Conservation (phyloP, 768 basidiomycete genomes). For the Lactifluus pinguis region DNA sequence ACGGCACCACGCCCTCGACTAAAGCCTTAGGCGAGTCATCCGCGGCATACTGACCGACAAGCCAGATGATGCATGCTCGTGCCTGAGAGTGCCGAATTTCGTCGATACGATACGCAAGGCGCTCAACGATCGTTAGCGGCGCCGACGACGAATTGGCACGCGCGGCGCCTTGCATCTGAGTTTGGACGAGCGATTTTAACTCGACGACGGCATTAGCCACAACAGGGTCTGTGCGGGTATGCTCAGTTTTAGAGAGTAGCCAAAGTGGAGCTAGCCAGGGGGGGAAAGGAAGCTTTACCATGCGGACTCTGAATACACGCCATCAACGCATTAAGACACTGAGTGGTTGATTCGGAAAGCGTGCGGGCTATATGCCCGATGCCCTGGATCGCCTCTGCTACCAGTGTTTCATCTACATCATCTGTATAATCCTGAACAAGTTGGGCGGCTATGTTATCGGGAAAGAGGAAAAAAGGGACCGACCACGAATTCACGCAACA, state of each 20-base stretch:
- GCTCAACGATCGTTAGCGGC: constrained; percentile 63
- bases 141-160: constrained; percentile 17
- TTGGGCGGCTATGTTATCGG: neutral
- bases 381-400: constrained; percentile 64
- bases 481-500: constrained; percentile 82
- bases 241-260: neutral
- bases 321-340: constrained; percentile 71
- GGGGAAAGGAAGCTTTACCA: constrained; percentile 30
- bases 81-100: constrained; percentile 74
- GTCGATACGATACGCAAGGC: constrained; percentile 69
- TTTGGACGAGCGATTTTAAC: constrained; percentile 76
- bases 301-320: constrained; percentile 68
- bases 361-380: constrained; percentile 67
- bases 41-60: constrained; percentile 81
- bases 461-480: constrained; percentile 25
- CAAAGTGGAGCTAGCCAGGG: neutral
- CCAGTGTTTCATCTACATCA: constrained; percentile 64
- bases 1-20: constrained; percentile 54
- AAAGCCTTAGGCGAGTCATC: constrained; percentile 32
- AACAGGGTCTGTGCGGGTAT: constrained; percentile 47
- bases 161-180: constrained; percentile 38
- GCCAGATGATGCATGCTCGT: constrained; percentile 83
- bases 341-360: constrained; percentile 58
- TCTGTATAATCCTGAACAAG: constrained; percentile 63
- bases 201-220: constrained; percentile 78